Percentiles rank a stretch among this genome's conserved stretches.
Conservation (phyloP, 768 basidiomycete genomes). For the Podaxis mareebaensis region DNA sequence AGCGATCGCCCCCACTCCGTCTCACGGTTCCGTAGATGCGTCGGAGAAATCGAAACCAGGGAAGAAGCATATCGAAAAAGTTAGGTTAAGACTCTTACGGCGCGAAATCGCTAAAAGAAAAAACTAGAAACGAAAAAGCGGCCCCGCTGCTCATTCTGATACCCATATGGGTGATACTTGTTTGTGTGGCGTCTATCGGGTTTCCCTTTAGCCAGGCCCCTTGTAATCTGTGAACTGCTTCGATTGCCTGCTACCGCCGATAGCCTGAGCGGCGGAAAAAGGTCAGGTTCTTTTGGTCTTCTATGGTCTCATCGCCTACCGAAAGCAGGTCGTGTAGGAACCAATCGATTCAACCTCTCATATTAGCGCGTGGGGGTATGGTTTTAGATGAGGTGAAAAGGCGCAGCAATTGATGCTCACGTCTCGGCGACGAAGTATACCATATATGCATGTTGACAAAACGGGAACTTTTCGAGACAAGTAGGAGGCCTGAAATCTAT, state of each 20-base stretch:
- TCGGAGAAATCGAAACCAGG: background rate
- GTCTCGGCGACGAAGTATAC: background rate
- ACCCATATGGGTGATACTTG: background rate
- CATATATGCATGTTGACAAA: background rate
- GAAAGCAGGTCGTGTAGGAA: background rate
- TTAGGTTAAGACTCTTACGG: background rate
- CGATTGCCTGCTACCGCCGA: slow-evolving; percentile 9
- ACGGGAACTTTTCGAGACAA: background rate
- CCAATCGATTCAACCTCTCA: background rate
- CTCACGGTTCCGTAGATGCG: slow-evolving; percentile 3
- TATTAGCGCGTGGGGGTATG: background rate
- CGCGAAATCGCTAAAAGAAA: background rate
- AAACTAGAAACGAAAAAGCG: background rate
- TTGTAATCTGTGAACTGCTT: slow-evolving; percentile 5
- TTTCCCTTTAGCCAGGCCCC: slow-evolving; percentile 2
- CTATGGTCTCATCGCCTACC: background rate
- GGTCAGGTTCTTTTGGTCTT: background rate
- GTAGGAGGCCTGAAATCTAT: background rate
- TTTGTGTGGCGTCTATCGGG: slow-evolving; percentile 8
- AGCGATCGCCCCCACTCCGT: background rate
- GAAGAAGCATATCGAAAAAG: slow-evolving; percentile 4
- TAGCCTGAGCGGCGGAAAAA: slow-evolving; percentile 15
- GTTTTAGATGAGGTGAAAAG: background rate
- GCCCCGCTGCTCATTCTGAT: background rate
- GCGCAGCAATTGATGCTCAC: background rate